Base-by-base conservation (phyloP, 495 filamentous ascomycete species). In the Penicillium psychrofluorescens region DNA sequence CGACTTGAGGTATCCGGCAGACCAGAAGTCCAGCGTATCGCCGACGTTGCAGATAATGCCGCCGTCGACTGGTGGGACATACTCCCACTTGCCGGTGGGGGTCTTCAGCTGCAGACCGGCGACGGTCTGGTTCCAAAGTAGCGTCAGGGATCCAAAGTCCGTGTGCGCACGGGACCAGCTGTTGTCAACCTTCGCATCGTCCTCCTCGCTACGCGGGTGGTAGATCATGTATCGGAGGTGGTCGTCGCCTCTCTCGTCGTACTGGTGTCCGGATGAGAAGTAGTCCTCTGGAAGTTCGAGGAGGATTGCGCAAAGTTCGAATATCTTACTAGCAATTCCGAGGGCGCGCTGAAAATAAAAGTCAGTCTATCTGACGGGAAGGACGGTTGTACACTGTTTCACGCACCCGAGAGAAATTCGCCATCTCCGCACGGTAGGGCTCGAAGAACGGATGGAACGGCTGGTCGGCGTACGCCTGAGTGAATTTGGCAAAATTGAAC, bases 191-290 rank as follows among this genome's bases (percentile, higher is more conserved):
- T 63, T 64, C 11, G 58, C 63, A 34, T 76, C 66, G 36, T 75
- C 72, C 39, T 74, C 72, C 0, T 61, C 50, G 1, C 56, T 62
- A 1, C 75, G 63, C 0, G 65, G 56, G 35, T 65, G 55, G 44
- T 78, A 79, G 35, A 71, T 71, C 74, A 78, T 78, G 52, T 79
- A 78, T 1, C 77, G 65, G 6, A 79, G 55, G 49, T 77, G 70
- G 41, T 67, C 64, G 8, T 70, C 63, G 22, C 63, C 60, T 11
- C 64, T 50, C 10, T 63, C 61, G 12, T 74, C 68, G 39, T 79
- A 79, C 8, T 61, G 62, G 44, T 81, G 77, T n/a, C 57, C 56
- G 9, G 71, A 61, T 0, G 69, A 55, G 14, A 79, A 66, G 40
- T 65, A 70, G 11, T 76, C 69, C 40, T 78, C 74, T 11, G 73